Conservation (phyloP, 495 filamentous ascomycete species). For the Cetradonia linearis region DNA sequence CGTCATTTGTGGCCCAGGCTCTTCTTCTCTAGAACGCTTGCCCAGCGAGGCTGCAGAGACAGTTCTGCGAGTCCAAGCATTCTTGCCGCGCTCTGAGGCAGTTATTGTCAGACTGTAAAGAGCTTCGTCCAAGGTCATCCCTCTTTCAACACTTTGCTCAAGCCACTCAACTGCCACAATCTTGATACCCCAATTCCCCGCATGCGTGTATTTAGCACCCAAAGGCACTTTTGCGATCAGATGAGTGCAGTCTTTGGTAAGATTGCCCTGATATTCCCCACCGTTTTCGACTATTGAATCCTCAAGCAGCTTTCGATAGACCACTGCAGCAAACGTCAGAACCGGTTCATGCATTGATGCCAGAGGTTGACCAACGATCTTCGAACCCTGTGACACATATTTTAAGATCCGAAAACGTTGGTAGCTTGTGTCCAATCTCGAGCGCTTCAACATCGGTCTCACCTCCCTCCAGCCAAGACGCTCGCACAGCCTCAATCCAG, state of each 20-base stretch:
- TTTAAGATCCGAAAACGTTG: conserved; percentile 52
- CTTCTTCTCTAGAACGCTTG: conserved; percentile 38
- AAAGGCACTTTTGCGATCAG: conserved; percentile 68
- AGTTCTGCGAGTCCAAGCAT: conserved; percentile 56
- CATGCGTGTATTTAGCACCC: conserved; percentile 82
- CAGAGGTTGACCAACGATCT: conserved; percentile 48
- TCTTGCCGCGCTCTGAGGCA: conserved; percentile 57
- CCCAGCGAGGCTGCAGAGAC: conserved; percentile 26
- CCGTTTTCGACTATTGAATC: conserved; percentile 56
- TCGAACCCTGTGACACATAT: conserved; percentile 89
- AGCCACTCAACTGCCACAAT: conserved; percentile 80
- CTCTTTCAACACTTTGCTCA: conserved; percentile 69
- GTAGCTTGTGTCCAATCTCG: conserved; percentile 49
- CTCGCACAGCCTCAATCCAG: conserved; percentile 77
- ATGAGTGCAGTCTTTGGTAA: conserved; percentile 78
- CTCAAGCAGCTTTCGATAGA: conserved; percentile 56
- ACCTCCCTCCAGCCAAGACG: conserved; percentile 69
- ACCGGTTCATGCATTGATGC: neutral
- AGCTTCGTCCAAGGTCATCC: conserved; percentile 84
- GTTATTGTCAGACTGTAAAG: conserved; percentile 68
- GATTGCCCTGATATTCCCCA: conserved; percentile 71
- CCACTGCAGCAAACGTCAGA: conserved; percentile 37
- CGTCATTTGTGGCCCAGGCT: conserved; percentile 22
- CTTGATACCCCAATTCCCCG: conserved; percentile 64
- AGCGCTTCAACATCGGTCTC: conserved; percentile 65